phyloP scores from a whole-genome alignment of 2,329 filamentous ascomycete species.

The Pseudocercospora musae region DNA sequence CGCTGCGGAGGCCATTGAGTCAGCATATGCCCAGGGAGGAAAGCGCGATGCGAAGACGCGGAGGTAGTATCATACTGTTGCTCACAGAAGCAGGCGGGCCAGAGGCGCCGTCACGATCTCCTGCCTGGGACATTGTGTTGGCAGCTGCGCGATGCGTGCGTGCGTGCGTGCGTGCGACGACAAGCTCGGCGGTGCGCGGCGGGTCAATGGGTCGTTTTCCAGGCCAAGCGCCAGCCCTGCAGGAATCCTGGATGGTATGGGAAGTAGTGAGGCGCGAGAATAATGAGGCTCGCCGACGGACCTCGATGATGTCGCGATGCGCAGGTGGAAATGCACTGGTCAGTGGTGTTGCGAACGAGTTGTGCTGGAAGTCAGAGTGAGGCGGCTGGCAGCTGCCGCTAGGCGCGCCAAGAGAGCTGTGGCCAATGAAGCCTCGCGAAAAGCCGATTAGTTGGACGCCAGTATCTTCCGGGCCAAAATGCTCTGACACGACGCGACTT shows the following conservation, averaged over 20 bases:
- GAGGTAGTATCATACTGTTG: not conserved
- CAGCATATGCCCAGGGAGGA: not conserved
- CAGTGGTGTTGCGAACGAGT: not conserved
- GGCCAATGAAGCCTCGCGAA: not conserved
- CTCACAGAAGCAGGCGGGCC: not conserved
- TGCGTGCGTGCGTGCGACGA: not conserved
- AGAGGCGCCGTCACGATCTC: slow-evolving; percentile 2
- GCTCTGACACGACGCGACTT: not conserved
- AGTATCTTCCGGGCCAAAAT: not conserved
- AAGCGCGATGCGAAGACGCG: not conserved
- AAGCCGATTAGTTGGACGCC: not conserved
- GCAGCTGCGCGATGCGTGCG: not conserved
- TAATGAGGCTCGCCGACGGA: not conserved
- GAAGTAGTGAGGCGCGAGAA: not conserved
- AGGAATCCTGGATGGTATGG: not conserved
- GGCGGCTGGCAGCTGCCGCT: not conserved
- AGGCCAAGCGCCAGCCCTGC: not conserved
- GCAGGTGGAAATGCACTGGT: not conserved
- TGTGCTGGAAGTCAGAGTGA: not conserved
- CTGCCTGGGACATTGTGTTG: not conserved
- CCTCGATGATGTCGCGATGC: not conserved
- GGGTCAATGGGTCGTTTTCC: not conserved
- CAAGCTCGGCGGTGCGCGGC: not conserved
- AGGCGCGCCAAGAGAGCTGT: not conserved
- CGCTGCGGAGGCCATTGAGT: slow-evolving; percentile 2